Conservation (phyloP, 495 filamentous ascomycete genomes). For the Penicillium robsamsonii region DNA sequence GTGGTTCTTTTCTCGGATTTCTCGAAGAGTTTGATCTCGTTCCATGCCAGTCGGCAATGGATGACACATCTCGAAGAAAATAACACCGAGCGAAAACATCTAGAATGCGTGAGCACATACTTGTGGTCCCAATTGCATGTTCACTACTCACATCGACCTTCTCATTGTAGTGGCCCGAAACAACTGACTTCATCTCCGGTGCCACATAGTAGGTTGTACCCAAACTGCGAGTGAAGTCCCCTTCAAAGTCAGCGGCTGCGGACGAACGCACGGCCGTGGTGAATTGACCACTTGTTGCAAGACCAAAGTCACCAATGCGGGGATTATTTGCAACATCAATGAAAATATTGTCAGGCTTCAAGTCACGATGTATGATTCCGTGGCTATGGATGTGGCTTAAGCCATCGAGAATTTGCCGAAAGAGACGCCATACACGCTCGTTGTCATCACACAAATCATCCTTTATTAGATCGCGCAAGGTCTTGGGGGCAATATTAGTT, state of each 20-base stretch:
- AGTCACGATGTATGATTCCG: constrained; percentile 91
- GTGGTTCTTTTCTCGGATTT: constrained; percentile 65
- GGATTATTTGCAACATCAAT: constrained; percentile 87
- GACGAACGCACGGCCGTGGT: constrained; percentile 49
- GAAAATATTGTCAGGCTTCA: constrained; percentile 99
- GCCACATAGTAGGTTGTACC: constrained; percentile 96
- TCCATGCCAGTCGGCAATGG: constrained; percentile 83
- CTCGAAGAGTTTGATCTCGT: constrained; percentile 69
- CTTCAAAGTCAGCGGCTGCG: constrained; percentile 46
- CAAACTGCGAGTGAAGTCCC: constrained; percentile 76
- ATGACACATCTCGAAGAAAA: constrained; percentile 98
- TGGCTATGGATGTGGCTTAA: constrained; percentile 85
- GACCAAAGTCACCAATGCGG: constrained; percentile 93
- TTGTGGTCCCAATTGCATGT: background rate
- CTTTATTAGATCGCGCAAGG: constrained; percentile 84
- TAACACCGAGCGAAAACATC: constrained; percentile 97
- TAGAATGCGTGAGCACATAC: constrained; percentile 28
- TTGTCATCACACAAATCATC: constrained; percentile 67
- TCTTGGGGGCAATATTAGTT: constrained; percentile 46
- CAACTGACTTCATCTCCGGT: constrained; percentile 76
- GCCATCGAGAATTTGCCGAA: constrained; percentile 89
- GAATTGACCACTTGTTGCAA: constrained; percentile 86
- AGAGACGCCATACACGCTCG: constrained; percentile 82
- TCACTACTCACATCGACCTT: constrained; percentile 77
- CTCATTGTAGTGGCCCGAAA: constrained; percentile 74